These are phyloP conservation scores for Suhomyces kunorum DNA, from an alignment of 1,139 yeast genomes.

Conservation along the genomic window DNA sequence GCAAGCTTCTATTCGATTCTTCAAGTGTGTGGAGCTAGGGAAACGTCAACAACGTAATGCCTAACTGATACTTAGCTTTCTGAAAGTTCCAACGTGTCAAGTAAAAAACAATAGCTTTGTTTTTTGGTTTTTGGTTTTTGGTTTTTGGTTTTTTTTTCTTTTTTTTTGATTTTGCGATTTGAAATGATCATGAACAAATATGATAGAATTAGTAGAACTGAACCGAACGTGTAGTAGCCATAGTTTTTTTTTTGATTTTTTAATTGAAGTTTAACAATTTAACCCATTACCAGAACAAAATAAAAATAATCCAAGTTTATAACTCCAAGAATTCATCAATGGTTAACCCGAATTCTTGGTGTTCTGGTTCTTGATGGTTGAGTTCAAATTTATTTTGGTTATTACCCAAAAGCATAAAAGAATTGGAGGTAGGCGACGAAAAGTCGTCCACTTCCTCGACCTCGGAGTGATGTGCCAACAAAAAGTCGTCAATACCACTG, in stretches of 20 bases:
- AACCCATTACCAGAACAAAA: conserved; percentile 15
- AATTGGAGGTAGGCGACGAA: conserved; percentile 11
- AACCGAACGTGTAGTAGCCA: conserved; percentile 9
- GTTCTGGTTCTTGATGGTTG: conserved; percentile 9
- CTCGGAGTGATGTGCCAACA: conserved; percentile 18
- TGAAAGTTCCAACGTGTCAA: not conserved
- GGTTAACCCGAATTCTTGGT: conserved; percentile 21
- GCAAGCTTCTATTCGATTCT: not conserved
- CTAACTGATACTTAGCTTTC: no score
- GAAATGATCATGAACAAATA: conserved; percentile 2
- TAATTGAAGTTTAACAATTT: conserved; percentile 3
- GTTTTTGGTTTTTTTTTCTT: conserved; percentile 15
- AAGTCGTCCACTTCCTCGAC: conserved; percentile 18
- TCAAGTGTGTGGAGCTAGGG: no score
- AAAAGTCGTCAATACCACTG: conserved; percentile 19
- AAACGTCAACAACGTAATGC: not conserved
- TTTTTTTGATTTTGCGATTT: conserved; percentile 7
- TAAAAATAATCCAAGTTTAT: conserved; percentile 14
- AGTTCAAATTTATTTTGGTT: conserved; percentile 7
- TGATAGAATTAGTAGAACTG: conserved; percentile 14
- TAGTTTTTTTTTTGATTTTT: conserved; percentile 10
- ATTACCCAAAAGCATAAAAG: conserved; percentile 10
- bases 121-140: conserved; percentile 17
- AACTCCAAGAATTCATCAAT: conserved; percentile 34
- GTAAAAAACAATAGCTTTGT: conserved; percentile 18